phyloP scores from a whole-genome alignment of 441 rosid genomes.

The Adansonia madagascariensis region DNA sequence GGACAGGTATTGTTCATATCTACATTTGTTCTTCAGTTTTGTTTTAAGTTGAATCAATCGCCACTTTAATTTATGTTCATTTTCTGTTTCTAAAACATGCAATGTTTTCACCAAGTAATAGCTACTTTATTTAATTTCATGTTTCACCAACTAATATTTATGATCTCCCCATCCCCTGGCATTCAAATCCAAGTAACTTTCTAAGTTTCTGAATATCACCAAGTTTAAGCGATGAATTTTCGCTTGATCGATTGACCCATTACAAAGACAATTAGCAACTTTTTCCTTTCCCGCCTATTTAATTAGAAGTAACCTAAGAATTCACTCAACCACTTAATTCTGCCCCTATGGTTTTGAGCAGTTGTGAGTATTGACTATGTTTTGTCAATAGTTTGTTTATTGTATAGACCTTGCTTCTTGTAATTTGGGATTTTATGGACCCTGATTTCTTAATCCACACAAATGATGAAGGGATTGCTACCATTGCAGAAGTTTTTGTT shows the following conservation, averaged over 20 bases:
- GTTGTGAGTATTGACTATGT: neutral
- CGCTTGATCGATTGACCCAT: too few species aligned
- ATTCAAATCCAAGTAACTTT: neutral
- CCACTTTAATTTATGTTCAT: neutral
- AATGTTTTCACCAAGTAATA: neutral
- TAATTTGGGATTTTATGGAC: neutral
- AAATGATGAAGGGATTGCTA: neutral
- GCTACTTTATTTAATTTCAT: neutral
- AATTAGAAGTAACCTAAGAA: constrained; percentile 8
- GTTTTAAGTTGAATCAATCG: neutral
- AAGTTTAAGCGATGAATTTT: too few species aligned
- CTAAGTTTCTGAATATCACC: neutral
- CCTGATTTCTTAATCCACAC: neutral
- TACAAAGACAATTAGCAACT: neutral
- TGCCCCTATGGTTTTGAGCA: neutral
- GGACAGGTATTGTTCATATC: constrained; percentile 66
- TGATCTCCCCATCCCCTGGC: neutral
- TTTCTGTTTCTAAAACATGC: neutral
- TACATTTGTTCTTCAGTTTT: neutral
- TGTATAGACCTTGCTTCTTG: neutral
- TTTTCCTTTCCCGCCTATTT: neutral
- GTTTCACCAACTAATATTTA: too few species aligned
- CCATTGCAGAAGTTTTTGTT: neutral
- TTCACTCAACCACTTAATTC: neutral
- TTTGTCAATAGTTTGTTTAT: neutral